A percentile compares a stretch with the other conserved stretches of the same genome.
phyloP scores from a whole-genome alignment of 2,329 filamentous ascomycete species.

The Akanthomyces dipterigenus region DNA sequence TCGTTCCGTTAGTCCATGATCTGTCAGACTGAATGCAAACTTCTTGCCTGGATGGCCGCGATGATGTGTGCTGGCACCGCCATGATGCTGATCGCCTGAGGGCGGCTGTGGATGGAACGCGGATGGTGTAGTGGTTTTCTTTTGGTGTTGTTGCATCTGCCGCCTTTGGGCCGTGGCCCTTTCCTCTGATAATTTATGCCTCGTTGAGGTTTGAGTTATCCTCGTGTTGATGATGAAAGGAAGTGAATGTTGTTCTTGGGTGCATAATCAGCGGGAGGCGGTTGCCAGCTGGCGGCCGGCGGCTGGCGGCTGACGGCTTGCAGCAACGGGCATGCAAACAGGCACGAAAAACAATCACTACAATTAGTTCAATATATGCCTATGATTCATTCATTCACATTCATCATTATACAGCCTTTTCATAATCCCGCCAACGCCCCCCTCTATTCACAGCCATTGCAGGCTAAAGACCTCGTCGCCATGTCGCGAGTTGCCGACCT shows the following conservation, averaged over 20 bases:
- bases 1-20: not conserved
- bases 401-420: not conserved
- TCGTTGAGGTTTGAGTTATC: too few species aligned
- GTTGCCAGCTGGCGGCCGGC: not conserved
- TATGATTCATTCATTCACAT: not conserved
- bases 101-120: not conserved
- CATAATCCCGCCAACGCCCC: not conserved
- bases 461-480: constrained; percentile 36
- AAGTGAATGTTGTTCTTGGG: not conserved
- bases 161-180: too few species aligned
- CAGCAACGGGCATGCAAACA: not conserved
- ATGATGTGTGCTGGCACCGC: not conserved
- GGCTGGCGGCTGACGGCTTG: not conserved
- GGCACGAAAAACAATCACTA: too few species aligned
- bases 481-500: constrained; percentile 38
- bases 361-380: too few species aligned
- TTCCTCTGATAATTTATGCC: too few species aligned
- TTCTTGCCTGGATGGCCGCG: not conserved
- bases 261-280: not conserved
- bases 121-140: not conserved
- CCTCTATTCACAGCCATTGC: constrained; percentile 22
- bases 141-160: not conserved
- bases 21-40: too few species aligned
- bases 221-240: not conserved
- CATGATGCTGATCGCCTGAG: not conserved